These are phyloP conservation scores for Candolleomyces eurysporus DNA, from an alignment of 768 basidiomycete species.

Conservation along the genomic window DNA sequence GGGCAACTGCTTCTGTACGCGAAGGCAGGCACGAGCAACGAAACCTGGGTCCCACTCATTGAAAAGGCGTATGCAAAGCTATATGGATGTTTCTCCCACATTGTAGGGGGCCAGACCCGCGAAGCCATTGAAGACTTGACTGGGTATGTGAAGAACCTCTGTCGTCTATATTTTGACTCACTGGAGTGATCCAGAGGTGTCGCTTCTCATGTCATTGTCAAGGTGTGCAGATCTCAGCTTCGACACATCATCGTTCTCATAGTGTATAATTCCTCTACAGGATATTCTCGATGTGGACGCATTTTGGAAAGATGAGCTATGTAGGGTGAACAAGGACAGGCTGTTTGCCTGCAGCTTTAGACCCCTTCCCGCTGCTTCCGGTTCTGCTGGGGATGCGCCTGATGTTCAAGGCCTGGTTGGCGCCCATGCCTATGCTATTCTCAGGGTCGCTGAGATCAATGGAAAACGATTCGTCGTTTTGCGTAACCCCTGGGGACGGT, in stretches of 20 bases:
- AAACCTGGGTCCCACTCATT: constrained; percentile 54
- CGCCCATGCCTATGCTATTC: constrained; percentile 45
- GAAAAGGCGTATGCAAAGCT: constrained; percentile 60
- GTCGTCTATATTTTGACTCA: background rate
- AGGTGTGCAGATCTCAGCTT: constrained; percentile 13
- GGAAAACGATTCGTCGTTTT: constrained; percentile 46
- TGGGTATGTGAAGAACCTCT: constrained; percentile 32
- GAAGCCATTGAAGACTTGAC: constrained; percentile 59
- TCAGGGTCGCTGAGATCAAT: constrained; percentile 39
- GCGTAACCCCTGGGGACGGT: constrained; percentile 47
- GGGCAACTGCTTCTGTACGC: constrained; percentile 52
- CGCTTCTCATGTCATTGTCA: constrained; percentile 21
- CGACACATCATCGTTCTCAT: background rate
- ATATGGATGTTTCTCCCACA: constrained; percentile 42
- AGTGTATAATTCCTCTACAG: constrained; percentile 15
- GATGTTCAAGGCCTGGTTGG: constrained; percentile 37
- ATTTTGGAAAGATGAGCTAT: constrained; percentile 51
- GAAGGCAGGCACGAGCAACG: constrained; percentile 41
- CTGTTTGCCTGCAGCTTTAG: constrained; percentile 48
- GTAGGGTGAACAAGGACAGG: constrained; percentile 42
- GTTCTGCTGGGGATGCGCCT: constrained; percentile 15
- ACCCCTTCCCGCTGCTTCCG: constrained; percentile 25
- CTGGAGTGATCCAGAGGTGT: constrained; percentile 16
- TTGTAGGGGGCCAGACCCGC: constrained; percentile 34
- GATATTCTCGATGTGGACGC: constrained; percentile 48